Base-by-base conservation (phyloP, 164 flowering plant genomes). In the Akebia trifoliata region DNA sequence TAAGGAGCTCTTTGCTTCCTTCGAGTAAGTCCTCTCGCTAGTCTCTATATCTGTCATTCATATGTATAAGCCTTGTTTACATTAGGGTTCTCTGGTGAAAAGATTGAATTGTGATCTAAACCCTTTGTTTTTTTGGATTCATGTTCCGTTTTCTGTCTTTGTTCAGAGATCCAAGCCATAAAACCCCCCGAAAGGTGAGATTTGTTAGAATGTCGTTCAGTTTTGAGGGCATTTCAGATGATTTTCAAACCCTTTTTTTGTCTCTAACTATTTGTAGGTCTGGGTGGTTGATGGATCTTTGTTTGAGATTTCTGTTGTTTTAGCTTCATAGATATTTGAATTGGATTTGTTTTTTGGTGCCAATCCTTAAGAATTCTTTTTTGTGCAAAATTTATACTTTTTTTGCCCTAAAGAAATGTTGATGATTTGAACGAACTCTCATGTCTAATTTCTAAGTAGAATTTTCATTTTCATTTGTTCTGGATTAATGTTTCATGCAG, bases 101-200 rank as follows among this genome's bases (percentile, higher is more conserved):
- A 44, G 48, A 44, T 21, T 44, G 26, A 22, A 44, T 44, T 21
- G 20, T 44, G 48, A 44, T 21, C 12, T 6, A 4, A 22, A 21
- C 48, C 48, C 26, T 28, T 26, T 4, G 48, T 18, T 28, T 30
- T 42, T 20, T 2, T 28, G 8, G 59, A 29, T 39, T 55, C 20
- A 7, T 26, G 4, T 14, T 26, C 22, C 4, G 35, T 11, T 54
- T 39, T 42, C 28, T 38, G 0, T 38, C 21, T 25, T 17, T 42
- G 11, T 25, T 15, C 40, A 39, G 36, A 55, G 59, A 55, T 55
- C 59, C 42, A 28, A 29, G 37, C 42, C 26, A 44, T 30, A 18
- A 12, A 9, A 28, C 20, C 24, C 32, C 28, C 5, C 20, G 6
- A 35, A 35, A 52, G 24, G 11, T 50, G 25, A 17, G 6, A 6